Evolutionary conservation across 345 rosid genomes (phyloP), one percentile per base, ranked within the genome.

Genomic region (Aurinia saxatilis): DNA sequence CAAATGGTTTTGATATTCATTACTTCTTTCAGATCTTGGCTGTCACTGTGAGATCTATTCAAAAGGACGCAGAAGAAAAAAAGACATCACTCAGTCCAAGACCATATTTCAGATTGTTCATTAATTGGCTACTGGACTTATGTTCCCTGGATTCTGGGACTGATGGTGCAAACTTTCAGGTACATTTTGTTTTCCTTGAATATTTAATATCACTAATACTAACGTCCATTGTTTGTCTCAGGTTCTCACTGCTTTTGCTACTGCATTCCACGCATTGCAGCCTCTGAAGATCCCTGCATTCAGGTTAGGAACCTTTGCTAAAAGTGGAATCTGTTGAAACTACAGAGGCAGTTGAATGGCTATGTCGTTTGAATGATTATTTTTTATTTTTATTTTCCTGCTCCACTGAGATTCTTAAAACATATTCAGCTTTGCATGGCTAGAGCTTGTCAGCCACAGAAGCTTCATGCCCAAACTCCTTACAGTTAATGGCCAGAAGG

Each of bases 391-490:
- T 0, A 1, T 63, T 29, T 68, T 42, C 16, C 16, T 60, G 34
- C 46, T 16, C 39, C 12, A 35, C 52, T 70, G 33, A 62, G 13
- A 14, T 10, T 64, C 16, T 54, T 40, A 9, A 9, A 27, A 18
- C 50, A 13, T 72, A 39, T 77, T 10, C 86, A 93, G 99, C 82
- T 90, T 84, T 84, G 99, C 90, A 31, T 93, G 99, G 97, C 88
- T 93, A 33, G 96, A 90, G 76, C 77, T 93, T 75, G 91, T 90
- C 39, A 88, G 97, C 67, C 97, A 93, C 70, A 81, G 97, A 79
- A 87, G 91, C 77, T 93, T 93, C 79, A 80, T 93, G 99, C 99
- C 99, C 12, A 93, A 90, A 75, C 68, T 93, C 67, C 96, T 93
- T 31, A 81, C 80, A 3, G 86, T 83, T 63, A 84, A 86, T 77